phyloP scores from a whole-genome alignment of 2,329 filamentous ascomycete species.

The Aureobasidium vineae region DNA sequence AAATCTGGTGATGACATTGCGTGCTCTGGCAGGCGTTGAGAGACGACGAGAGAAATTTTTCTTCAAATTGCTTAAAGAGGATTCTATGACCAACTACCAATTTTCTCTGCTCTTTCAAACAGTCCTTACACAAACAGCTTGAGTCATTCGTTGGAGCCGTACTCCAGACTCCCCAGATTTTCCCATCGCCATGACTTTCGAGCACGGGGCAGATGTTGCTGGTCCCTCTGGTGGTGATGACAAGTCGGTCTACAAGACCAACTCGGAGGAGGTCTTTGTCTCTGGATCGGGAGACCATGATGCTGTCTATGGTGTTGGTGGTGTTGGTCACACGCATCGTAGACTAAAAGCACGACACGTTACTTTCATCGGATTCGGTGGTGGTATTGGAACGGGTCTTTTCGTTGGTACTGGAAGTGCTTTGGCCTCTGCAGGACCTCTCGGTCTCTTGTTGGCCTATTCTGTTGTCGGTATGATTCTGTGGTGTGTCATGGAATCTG shows the following conservation, averaged over 20 bases:
- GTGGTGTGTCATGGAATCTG: conserved; percentile 39
- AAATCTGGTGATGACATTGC: conserved; percentile 21
- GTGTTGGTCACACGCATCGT: conserved; percentile 30
- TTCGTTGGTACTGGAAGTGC: conserved; percentile 53
- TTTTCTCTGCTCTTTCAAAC: background rate
- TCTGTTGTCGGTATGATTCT: conserved; percentile 41
- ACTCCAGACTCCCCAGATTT: conserved; percentile 15
- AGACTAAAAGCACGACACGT: conserved; percentile 30
- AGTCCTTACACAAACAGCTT: background rate
- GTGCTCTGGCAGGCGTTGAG: conserved; percentile 16
- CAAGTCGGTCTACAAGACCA: conserved; percentile 19
- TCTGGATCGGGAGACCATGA: conserved; percentile 18
- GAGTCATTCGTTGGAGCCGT: background rate
- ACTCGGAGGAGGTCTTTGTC: conserved; percentile 15
- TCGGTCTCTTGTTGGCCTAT: conserved; percentile 49
- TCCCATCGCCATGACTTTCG: conserved; percentile 9
- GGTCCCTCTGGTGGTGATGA: background rate
- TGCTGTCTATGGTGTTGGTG: conserved; percentile 28
- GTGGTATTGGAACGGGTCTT: conserved; percentile 49
- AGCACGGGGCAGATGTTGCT: conserved; percentile 18
- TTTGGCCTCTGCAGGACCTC: conserved; percentile 50
- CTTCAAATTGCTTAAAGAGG: background rate
- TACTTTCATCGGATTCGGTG: conserved; percentile 31
- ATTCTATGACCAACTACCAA: conserved; percentile 9
- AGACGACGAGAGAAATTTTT: background rate